Percentiles rank a stretch among this genome's conserved stretches.
Conservation (phyloP, 2,329 filamentous ascomycete species). For the Curvularia hawaiiensis region DNA sequence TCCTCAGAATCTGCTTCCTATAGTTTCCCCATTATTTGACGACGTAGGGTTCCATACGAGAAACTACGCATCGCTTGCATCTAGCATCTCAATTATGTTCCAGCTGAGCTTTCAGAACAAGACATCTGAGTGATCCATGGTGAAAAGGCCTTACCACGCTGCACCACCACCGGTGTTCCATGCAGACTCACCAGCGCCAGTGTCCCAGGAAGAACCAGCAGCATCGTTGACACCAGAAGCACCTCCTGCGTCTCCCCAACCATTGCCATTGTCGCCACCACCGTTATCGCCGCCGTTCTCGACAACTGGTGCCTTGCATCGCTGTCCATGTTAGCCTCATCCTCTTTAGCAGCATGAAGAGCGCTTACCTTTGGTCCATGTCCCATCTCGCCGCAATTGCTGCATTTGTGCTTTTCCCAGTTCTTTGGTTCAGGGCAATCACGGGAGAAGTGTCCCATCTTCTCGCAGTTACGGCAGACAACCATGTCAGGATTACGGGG, state of each 20-base stretch:
- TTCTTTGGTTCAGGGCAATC: constrained; percentile 65
- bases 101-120: background rate
- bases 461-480: constrained; percentile 66
- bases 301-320: constrained; percentile 38
- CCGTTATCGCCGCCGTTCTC: constrained; percentile 24
- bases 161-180: constrained; percentile 15
- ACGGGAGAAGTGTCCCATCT: constrained; percentile 63
- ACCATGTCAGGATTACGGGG: constrained; percentile 47
- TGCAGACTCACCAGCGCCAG: constrained; percentile 14
- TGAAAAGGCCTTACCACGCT: background rate
- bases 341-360: background rate
- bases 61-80: background rate
- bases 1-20: background rate
- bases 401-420: constrained; percentile 54
- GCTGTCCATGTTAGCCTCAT: constrained; percentile 27
- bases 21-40: background rate
- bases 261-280: constrained; percentile 17
- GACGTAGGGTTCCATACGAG: background rate
- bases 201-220: constrained; percentile 18
- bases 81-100: background rate
- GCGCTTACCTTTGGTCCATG: constrained; percentile 39
- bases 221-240: constrained; percentile 12
- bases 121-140: background rate
- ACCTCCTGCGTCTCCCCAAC: constrained; percentile 19
- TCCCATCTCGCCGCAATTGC: constrained; percentile 52